Evolutionary conservation across 2,329 filamentous ascomycete genomes (phyloP), one percentile per base, ranked within the genome.

Genomic region (Colletotrichum coccodes): DNA sequence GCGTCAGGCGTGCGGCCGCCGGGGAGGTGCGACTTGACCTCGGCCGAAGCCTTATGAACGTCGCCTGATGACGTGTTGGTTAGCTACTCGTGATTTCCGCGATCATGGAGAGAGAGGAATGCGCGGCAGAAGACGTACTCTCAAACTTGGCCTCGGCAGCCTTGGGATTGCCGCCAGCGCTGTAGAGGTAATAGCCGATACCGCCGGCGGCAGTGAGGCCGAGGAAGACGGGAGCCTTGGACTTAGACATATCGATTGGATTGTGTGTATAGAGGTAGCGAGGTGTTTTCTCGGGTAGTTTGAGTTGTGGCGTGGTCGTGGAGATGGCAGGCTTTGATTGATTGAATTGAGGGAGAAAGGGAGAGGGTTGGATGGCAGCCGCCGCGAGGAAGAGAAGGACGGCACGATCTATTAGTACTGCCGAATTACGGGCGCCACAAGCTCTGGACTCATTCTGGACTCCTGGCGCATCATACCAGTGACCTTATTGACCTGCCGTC

Each of bases 151-250:
- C 93, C 87, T 94, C 90, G n/a, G 95, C 95, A 57, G 88, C 90
- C 81, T 92, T 93, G 59, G 94, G 87, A 79, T 90, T 88, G 66
- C 95, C 95, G 70, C 95, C 95, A 18, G 95, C 92, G 59, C 83
- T 86, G 86, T 97, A 99, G 71, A 98, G 88, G 85, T 98, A 98
- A 87, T 97, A 98, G 49, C 92, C 94, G 67, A 90, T 84, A 72
- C 90, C 92, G 75, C 88, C 89, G 36, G 87, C 91, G 72, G 89
- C 90, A 68, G 85, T 88, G 73, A 90, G 81, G 74, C 91, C 92
- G 74, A 91, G 77, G 74, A 84, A 76, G 72, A 85, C 73, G 73
- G 86, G 85, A 47, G 81, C 73, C 73, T 81, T 81, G 57, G 85
- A 85, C 70, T 77, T 79, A 72, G 83, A 84, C 84, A 86, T 87